Evolutionary conservation across 2,329 filamentous ascomycete species (phyloP).

Genomic region (Cercospora zeina): DNA sequence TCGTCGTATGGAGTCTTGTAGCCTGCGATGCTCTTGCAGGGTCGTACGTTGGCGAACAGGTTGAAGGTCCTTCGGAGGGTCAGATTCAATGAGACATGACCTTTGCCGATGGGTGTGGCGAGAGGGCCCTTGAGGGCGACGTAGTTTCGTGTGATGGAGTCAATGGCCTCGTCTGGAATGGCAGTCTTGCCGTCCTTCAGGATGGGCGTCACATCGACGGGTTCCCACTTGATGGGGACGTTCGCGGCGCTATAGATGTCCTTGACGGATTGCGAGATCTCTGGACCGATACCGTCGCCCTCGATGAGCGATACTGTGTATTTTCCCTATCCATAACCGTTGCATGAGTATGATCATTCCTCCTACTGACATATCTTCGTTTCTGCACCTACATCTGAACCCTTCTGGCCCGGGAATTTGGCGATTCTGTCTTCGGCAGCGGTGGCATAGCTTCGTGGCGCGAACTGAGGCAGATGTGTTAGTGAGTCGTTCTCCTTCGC

Average conservation of each 20-base stretch:
- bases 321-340: constrained; percentile 65
- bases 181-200: constrained; percentile 93
- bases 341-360: constrained; percentile 15
- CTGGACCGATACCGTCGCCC: constrained; percentile 94
- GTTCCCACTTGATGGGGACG: constrained; percentile 96
- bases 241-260: constrained; percentile 96
- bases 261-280: constrained; percentile 97
- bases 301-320: constrained; percentile 97
- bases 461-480: constrained; percentile 18
- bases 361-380: not conserved
- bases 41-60: constrained; percentile 98
- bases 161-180: constrained; percentile 89
- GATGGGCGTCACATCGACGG: constrained; percentile 90
- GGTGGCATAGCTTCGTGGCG: constrained; percentile 39
- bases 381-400: constrained; percentile 68
- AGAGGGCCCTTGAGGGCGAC: constrained; percentile 97
- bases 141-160: constrained; percentile 92
- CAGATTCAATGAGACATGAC: constrained; percentile 97
- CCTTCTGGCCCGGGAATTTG: constrained; percentile 90
- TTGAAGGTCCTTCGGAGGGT: constrained; percentile 99
- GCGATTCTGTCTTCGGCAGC: constrained; percentile 69
- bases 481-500: constrained; percentile 10
- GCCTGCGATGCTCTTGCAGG: constrained; percentile 93
- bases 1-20: constrained; percentile 98
- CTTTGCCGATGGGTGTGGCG: constrained; percentile 97